A percentile compares a stretch with the other conserved stretches of the same genome.
Conservation (phyloP, 2,329 filamentous ascomycete genomes). For the Aphanocladium album region DNA sequence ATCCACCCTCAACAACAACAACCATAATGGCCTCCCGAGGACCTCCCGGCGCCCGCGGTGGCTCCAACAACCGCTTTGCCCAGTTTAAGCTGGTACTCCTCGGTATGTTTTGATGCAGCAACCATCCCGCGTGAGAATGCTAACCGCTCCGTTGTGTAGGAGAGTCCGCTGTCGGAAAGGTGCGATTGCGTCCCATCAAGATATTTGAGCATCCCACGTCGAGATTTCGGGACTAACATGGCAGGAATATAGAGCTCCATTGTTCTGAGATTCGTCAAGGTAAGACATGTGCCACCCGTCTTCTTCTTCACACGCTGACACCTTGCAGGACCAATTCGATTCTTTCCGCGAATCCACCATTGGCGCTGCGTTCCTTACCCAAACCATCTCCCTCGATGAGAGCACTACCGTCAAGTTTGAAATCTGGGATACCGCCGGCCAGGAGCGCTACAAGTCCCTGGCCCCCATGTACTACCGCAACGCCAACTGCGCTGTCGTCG, state of each 20-base stretch:
- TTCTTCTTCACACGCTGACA: constrained; percentile 16
- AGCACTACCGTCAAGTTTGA: constrained; percentile 99
- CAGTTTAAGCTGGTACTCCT: constrained; percentile 98
- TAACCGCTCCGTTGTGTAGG: constrained; percentile 54
- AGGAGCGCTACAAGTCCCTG: constrained; percentile 97
- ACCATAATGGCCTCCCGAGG: constrained; percentile 77
- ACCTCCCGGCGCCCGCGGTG: constrained; percentile 55
- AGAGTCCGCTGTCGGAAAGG: constrained; percentile 98
- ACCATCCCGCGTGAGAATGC: constrained; percentile 5
- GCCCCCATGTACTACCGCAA: constrained; percentile 99
- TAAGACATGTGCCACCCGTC: constrained; percentile 34
- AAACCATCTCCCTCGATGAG: constrained; percentile 97
- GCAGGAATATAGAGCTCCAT: constrained; percentile 71
- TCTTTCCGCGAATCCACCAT: constrained; percentile 95
- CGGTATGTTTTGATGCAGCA: constrained; percentile 53
- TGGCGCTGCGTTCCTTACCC: constrained; percentile 96
- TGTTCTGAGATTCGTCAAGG: constrained; percentile 97
- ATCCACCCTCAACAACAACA: constrained; percentile 26
- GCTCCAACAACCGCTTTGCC: constrained; percentile 79
- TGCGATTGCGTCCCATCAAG: constrained; percentile 32
- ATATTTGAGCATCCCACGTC: background rate
- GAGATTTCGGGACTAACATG: constrained; percentile 18
- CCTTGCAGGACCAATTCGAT: constrained; percentile 89
- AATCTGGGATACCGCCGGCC: constrained; percentile 98
- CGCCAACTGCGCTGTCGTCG: constrained; percentile 97